Base-by-base conservation (phyloP, 2,329 filamentous ascomycete species). In the Madurella fahalii region DNA sequence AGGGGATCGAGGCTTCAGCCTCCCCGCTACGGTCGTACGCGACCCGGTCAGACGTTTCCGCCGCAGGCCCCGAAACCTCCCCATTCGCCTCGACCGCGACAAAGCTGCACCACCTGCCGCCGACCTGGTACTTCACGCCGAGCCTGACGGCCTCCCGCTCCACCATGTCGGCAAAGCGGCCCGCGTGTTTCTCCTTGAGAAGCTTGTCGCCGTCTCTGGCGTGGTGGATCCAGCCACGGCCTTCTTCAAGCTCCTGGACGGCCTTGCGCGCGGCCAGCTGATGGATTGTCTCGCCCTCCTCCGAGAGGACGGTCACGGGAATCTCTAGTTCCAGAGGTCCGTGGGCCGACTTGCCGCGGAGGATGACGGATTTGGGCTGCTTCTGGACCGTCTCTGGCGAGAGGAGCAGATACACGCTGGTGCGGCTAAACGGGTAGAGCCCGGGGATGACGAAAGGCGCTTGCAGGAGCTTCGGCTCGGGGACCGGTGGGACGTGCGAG, bases 61-160 rank as follows among this genome's bases (percentile, higher is more conserved):
- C 11, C 32, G n/a, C 30, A 2, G 43, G n/a, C n/a, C n/a, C 15
- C 13, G 5, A 12, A 15, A 5, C 9, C 15, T 47, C 49, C 12
- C 48, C n/a, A 9, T 55, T 42, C 2, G 75, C 71, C 57, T 85
- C 75, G 1, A 87, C 75, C 2, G 87, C 87, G 2, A 90, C 82
- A 58, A 90, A 91, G 0, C 85, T 88, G 63, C 83, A 87, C 79
- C 83, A 88, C 64, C 85, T 87, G 1, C 85, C 81, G 2, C 77
- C 81, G 9, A 90, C 79, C 62, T 89, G 85, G 63, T 82, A 89
- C 53, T 77, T 74, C 12, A 84, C 76, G 0, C 87, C 86, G 0
- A 90, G 72, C 0, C 80, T 73, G 1, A 90, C 83, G 9, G 79
- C 85, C 64, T 90, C 86, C 1, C 78, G 77, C 65, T 86, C 78